These are phyloP conservation scores for Mucuna pruriens DNA, from an alignment of 306 rosid species.

Conservation along the genomic window DNA sequence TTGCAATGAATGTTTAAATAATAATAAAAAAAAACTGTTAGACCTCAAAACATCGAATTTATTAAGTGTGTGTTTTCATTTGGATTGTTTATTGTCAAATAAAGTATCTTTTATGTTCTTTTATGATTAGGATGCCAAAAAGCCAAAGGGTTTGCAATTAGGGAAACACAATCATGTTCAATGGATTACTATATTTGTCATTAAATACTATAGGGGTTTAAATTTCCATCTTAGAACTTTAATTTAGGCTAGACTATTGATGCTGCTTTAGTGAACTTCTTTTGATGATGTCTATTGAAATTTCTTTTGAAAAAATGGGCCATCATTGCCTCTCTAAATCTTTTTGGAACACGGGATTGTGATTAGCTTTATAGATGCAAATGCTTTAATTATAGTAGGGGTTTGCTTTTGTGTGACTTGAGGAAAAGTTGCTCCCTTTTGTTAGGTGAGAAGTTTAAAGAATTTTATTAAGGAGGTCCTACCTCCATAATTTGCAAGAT, in stretches of 20 bases:
- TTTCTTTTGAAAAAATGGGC: conserved; percentile 43
- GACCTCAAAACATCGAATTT: neutral
- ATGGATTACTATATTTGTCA: conserved; percentile 45
- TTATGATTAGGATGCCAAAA: conserved; percentile 47
- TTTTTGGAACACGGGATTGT: conserved; percentile 81
- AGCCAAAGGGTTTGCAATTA: conserved; percentile 49
- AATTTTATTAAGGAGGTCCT: conserved; percentile 53
- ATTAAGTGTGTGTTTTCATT: neutral
- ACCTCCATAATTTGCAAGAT: conserved; percentile 53
- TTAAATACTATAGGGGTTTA: conserved; percentile 28
- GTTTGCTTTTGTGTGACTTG: conserved; percentile 59
- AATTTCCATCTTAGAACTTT: conserved; percentile 40
- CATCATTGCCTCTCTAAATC: conserved; percentile 71
- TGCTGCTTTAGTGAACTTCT: conserved; percentile 51
- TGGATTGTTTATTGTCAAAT: conserved; percentile 13
- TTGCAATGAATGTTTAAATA: neutral
- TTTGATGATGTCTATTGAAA: conserved; percentile 69
- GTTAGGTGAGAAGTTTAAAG: conserved; percentile 51
- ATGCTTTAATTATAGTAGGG: conserved; percentile 58
- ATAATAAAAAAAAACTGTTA: neutral
- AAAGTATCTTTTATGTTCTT: conserved; percentile 29
- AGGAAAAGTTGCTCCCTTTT: conserved; percentile 57
- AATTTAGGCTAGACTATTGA: conserved; percentile 29
- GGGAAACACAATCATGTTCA: conserved; percentile 59
- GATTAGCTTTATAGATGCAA: conserved; percentile 67